Evolutionary conservation across 2,329 filamentous ascomycete species (phyloP).

Genomic region (Aureobasidium sp.): DNA sequence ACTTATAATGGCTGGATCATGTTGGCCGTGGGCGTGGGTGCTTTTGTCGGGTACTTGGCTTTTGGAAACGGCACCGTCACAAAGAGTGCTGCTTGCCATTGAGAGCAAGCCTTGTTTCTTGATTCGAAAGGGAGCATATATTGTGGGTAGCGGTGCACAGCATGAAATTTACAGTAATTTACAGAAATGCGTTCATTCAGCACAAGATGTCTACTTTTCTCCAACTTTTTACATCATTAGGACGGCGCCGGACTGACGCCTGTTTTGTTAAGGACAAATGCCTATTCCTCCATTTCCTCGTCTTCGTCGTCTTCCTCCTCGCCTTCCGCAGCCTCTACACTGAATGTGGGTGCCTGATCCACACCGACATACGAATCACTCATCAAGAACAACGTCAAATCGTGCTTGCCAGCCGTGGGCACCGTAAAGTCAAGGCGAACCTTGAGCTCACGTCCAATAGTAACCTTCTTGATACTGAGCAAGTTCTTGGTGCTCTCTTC

Average conservation of each 20-base stretch:
- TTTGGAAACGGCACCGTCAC: constrained; percentile 67
- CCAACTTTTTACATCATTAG: neutral
- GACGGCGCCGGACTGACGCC: neutral
- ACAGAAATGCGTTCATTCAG: neutral
- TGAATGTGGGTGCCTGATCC: constrained; percentile 89
- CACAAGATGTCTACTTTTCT: neutral
- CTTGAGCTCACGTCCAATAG: constrained; percentile 69
- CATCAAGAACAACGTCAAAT: constrained; percentile 89
- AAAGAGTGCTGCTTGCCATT: constrained; percentile 91
- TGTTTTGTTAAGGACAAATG: neutral
- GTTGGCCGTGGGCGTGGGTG: constrained; percentile 80
- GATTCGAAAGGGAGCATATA: neutral
- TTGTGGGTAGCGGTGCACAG: neutral
- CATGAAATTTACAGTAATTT: neutral
- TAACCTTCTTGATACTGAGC: constrained; percentile 89
- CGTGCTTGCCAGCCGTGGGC: constrained; percentile 72
- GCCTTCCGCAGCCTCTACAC: constrained; percentile 75
- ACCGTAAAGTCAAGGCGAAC: constrained; percentile 82
- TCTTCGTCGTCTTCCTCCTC: constrained; percentile 94
- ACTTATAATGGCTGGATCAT: constrained; percentile 99
- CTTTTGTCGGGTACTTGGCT: constrained; percentile 76
- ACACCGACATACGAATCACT: constrained; percentile 95
- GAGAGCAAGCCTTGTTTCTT: constrained; percentile 9
- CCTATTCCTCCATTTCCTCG: constrained; percentile 37
- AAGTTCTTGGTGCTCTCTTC: constrained; percentile 83